Evolutionary conservation across 2,329 filamentous ascomycete species (phyloP), one percentile per base, ranked within the genome.

Genomic region (Emmonsiellopsis sp.): DNA sequence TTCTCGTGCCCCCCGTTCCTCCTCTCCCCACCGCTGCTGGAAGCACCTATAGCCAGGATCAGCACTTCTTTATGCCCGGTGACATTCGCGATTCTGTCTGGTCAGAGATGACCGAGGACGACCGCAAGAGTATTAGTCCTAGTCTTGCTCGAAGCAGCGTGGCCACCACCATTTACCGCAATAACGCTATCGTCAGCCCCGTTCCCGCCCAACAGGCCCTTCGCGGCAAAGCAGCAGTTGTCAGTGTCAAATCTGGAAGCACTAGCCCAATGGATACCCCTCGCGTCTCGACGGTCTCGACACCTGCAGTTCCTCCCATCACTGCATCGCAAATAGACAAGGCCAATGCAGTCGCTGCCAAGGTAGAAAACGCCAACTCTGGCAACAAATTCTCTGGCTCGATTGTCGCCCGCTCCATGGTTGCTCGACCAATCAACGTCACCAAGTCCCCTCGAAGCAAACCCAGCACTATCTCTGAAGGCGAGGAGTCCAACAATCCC

Each of bases 31-130:
- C 76, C 50, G 74, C 75, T 43, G 74, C 74, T 55, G 72, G 68
- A 50, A 76, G 80, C 40, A 77, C 77, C 57, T 79, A 80, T 53
- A 80, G 70, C 54, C 70, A 87, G 55, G 88, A 94, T 56, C 87
- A 93, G 64, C 88, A 94, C 66, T 96, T 95, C 78, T 96, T 96
- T 69, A 86, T 95, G 61, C 91, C 91, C 9, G 86, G 86, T 55
- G 89, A 95, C 65, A 78, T 96, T 45, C 86, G 92, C 59, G 89
- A 94, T 71, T 95, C 90, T 6, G 92, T 89, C 10, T 95, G 91
- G 71, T 94, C 90, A 5, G 86, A 82, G 56, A 81, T 86, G 57
- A 88, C 87, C 1, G 77, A 75, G 57, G 68, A 74, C 51, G 71
- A 68, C 11, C 72, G 75, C 52, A 76, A 71, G 57, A 83, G 79